phyloP scores from a whole-genome alignment of 257 asterid genomes.

The Vinca minor region DNA sequence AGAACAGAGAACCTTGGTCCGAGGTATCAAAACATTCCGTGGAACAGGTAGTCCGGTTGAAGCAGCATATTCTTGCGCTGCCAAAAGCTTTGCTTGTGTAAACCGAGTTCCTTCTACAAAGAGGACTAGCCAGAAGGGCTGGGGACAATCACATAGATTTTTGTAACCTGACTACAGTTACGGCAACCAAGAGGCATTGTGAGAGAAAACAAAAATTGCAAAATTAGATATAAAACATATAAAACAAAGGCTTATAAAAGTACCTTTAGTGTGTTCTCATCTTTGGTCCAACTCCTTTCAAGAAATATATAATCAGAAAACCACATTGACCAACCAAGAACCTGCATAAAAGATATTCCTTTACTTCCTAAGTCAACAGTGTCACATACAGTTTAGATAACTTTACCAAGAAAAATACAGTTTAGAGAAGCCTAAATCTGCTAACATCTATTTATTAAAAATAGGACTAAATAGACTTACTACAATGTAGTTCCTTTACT shows the following conservation, averaged over 20 bases:
- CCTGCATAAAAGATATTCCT: conserved; percentile 27
- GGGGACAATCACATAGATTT: conserved; percentile 43
- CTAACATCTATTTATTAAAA: background rate
- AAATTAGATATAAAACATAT: conserved; percentile 13
- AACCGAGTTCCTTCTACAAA: conserved; percentile 83
- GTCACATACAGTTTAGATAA: too few relatives aligned
- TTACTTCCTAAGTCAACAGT: background rate
- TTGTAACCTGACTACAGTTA: conserved; percentile 53
- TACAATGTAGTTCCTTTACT: background rate
- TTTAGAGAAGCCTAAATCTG: background rate
- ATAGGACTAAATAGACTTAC: background rate
- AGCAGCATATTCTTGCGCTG: conserved; percentile 62
- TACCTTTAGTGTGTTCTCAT: conserved; percentile 62
- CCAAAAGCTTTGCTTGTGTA: conserved; percentile 55
- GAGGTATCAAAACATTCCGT: conserved; percentile 66
- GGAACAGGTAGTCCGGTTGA: conserved; percentile 61
- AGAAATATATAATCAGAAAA: conserved; percentile 57
- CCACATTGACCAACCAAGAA: conserved; percentile 89
- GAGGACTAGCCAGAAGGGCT: conserved; percentile 72
- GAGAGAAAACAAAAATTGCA: conserved; percentile 1
- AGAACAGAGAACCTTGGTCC: conserved; percentile 53
- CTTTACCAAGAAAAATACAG: too few relatives aligned
- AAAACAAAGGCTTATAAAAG: background rate
- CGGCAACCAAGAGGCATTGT: conserved; percentile 18
- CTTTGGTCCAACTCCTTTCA: conserved; percentile 68